These are phyloP conservation scores for Tilletia caries DNA, from an alignment of 1,284 basidiomycete species.

Conservation along the genomic window DNA sequence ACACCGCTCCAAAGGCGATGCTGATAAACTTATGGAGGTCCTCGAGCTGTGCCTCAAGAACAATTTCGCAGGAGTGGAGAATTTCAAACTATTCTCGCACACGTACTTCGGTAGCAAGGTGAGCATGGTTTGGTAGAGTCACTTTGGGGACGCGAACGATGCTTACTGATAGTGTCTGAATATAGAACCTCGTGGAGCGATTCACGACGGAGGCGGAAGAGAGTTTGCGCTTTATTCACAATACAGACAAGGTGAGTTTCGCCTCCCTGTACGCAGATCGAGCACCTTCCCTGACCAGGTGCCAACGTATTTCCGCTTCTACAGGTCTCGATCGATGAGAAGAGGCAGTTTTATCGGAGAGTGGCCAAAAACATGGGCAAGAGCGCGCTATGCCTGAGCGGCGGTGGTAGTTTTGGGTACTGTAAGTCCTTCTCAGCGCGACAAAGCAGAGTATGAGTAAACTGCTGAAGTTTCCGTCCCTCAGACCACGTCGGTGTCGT, in stretches of 20 bases:
- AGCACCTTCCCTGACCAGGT: too few species aligned
- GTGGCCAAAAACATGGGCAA: slow-evolving; percentile 82
- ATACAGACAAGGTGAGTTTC: slow-evolving; percentile 14
- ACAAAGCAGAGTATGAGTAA: not conserved
- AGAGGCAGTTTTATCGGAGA: slow-evolving; percentile 84
- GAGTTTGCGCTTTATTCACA: slow-evolving; percentile 32
- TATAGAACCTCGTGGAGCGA: slow-evolving; percentile 34
- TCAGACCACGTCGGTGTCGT: slow-evolving; percentile 76
- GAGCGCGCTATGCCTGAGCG: slow-evolving; percentile 87
- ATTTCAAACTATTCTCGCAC: slow-evolving; percentile 81
- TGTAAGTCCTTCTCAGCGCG: slow-evolving; percentile 52
- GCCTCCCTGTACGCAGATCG: not conserved
- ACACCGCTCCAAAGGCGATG: slow-evolving; percentile 59
- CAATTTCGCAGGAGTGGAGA: slow-evolving; percentile 94
- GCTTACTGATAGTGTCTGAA: not conserved
- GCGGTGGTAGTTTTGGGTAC: slow-evolving; percentile 90
- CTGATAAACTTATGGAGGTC: slow-evolving; percentile 73
- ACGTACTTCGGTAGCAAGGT: slow-evolving; percentile 59
- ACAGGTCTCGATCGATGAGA: slow-evolving; percentile 76
- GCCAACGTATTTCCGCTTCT: not conserved
- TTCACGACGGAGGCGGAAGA: slow-evolving; percentile 42
- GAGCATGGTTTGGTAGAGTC: not conserved
- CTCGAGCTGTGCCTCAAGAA: slow-evolving; percentile 85
- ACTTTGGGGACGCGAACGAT: too few species aligned
- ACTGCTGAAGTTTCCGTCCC: not conserved